phyloP scores from a whole-genome alignment of 345 rosid species.

The Barbarea vulgaris region DNA sequence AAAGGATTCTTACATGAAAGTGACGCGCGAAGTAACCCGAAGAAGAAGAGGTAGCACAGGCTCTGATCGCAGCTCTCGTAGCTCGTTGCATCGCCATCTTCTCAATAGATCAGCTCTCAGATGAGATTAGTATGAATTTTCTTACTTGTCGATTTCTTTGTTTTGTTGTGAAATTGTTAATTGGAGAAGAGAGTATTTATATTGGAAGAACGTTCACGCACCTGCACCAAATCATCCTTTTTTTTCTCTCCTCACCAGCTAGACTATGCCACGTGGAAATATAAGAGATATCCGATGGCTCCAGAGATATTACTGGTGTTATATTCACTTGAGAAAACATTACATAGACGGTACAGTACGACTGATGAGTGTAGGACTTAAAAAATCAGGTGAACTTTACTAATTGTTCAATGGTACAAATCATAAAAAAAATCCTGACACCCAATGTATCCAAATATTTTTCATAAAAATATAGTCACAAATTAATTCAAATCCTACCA shows the following conservation, averaged over 20 bases:
- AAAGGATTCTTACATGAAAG: slow-evolving; percentile 58
- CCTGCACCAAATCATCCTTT: slow-evolving; percentile 14
- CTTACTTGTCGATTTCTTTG: neutral
- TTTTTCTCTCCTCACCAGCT: slow-evolving; percentile 8
- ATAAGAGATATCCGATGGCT: slow-evolving; percentile 23
- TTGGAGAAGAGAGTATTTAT: slow-evolving; percentile 6
- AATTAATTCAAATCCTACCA: too few relatives aligned
- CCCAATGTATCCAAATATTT: too few relatives aligned
- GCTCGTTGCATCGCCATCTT: slow-evolving; percentile 64
- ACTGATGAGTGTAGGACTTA: too few relatives aligned
- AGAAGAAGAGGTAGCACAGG: slow-evolving; percentile 45
- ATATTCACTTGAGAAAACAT: neutral
- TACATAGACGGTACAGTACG: too few relatives aligned
- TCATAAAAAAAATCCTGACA: too few relatives aligned
- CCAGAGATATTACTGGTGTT: neutral
- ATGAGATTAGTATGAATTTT: slow-evolving; percentile 15
- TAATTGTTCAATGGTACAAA: too few relatives aligned
- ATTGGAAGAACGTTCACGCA: slow-evolving; percentile 23
- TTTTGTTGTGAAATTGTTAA: neutral
- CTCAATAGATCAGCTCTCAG: slow-evolving; percentile 4
- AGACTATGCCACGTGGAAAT: slow-evolving; percentile 5
- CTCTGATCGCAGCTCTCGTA: slow-evolving; percentile 55
- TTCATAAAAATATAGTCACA: too few relatives aligned
- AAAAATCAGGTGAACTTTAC: too few relatives aligned
- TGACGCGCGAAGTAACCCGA: slow-evolving; percentile 47